Evolutionary conservation across 1,139 yeast species (phyloP).

Genomic region (Arxiozyma bovina): DNA sequence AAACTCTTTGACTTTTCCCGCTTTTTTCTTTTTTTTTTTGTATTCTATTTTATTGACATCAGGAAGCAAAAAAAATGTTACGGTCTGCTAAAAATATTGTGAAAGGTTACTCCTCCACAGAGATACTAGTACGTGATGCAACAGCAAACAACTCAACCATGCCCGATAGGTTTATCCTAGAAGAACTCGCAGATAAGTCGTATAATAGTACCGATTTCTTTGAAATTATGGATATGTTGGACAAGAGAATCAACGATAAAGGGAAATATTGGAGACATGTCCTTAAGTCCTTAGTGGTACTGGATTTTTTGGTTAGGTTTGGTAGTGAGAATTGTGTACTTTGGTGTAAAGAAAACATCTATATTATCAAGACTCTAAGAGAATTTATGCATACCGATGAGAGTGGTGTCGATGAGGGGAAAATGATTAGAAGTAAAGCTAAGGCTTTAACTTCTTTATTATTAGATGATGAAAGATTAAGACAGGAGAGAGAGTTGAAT

Average conservation of each 20-base stretch:
- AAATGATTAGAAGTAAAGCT: conserved; percentile 82
- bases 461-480: conserved; percentile 75
- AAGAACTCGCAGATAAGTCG: conserved; percentile 70
- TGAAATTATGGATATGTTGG: conserved; percentile 93
- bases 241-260: conserved; percentile 86
- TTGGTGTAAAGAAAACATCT: conserved; percentile 90
- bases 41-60: not conserved
- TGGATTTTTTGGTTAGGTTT: conserved; percentile 77
- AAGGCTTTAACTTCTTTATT: conserved; percentile 75
- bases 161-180: conserved; percentile 76
- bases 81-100: conserved; percentile 90
- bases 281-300: conserved; percentile 78
- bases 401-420: conserved; percentile 77
- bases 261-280: conserved; percentile 98
- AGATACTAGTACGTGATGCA: conserved; percentile 83
- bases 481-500: conserved; percentile 52
- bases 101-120: conserved; percentile 82
- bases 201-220: conserved; percentile 68
- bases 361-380: conserved; percentile 80
- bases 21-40: no score
- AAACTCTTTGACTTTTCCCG: no score
- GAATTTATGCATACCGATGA: conserved; percentile 87
- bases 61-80: not conserved
- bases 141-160: conserved; percentile 86
- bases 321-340: conserved; percentile 89